Conservation (phyloP, 495 filamentous ascomycete species). For the Astrothelium subdiscretum region DNA sequence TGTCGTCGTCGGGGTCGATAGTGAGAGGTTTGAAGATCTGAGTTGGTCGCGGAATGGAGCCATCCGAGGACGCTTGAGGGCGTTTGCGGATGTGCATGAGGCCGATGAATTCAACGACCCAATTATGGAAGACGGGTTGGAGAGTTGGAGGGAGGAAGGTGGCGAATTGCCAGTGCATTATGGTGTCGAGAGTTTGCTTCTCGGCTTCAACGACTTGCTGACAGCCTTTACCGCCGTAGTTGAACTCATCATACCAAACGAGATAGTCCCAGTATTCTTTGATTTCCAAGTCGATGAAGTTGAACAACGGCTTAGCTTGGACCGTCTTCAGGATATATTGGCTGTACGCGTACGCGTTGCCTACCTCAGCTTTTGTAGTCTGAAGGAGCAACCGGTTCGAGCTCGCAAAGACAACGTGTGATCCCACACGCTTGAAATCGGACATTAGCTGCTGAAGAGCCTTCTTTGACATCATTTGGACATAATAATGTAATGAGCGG, state of each 20-base stretch:
- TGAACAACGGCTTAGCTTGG: conserved; percentile 85
- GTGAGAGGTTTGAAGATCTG: conserved; percentile 45
- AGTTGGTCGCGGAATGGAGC: conserved; percentile 60
- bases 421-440: conserved; percentile 91
- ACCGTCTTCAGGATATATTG: conserved; percentile 97
- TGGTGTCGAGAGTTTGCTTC: conserved; percentile 73
- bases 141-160: conserved; percentile 74
- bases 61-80: conserved; percentile 33
- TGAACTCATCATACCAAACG: conserved; percentile 98
- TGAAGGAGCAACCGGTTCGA: conserved; percentile 82
- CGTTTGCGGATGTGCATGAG: conserved; percentile 81
- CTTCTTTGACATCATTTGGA: conserved; percentile 95
- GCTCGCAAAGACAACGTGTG: conserved; percentile 83
- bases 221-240: conserved; percentile 92
- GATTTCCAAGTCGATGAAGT: conserved; percentile 94
- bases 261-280: conserved; percentile 99
- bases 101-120: conserved; percentile 89
- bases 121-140: conserved; percentile 79
- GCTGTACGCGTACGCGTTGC: conserved; percentile 91
- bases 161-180: conserved; percentile 97
- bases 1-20: conserved; percentile 46
- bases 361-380: conserved; percentile 92
- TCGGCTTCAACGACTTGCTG: conserved; percentile 72
- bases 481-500: conserved; percentile 90
- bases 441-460: conserved; percentile 94